phyloP scores from a whole-genome alignment of 2,329 filamentous ascomycete genomes.

The Arthrobotrys conoides region DNA sequence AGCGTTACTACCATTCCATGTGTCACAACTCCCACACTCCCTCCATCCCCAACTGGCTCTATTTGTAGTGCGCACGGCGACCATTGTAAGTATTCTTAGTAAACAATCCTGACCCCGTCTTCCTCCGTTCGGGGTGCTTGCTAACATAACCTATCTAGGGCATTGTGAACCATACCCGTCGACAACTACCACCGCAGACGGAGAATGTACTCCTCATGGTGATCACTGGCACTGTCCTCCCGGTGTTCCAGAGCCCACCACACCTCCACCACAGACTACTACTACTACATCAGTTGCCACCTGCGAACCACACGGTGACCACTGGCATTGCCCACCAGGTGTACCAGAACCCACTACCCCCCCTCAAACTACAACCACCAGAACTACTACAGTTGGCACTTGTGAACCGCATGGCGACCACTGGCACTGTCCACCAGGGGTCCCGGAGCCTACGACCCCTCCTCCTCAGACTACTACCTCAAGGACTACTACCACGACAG shows the following conservation, averaged over 20 bases:
- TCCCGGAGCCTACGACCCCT: constrained; percentile 13
- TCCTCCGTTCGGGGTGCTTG: background rate
- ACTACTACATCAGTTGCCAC: constrained; percentile 5
- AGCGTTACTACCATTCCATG: constrained; percentile 24
- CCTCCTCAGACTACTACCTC: constrained; percentile 1
- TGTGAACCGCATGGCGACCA: constrained; percentile 18
- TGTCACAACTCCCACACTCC: background rate
- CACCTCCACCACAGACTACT: background rate
- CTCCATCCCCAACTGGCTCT: constrained; percentile 20
- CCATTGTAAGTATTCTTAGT: constrained; percentile 13
- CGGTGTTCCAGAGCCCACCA: constrained; percentile 1
- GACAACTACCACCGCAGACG: constrained; percentile 2
- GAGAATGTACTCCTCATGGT: constrained; percentile 17
- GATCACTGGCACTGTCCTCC: constrained; percentile 22
- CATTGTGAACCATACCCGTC: constrained; percentile 21
- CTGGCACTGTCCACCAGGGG: constrained; percentile 19
- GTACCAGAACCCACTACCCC: constrained; percentile 12
- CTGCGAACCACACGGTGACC: constrained; percentile 11
- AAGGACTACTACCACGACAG: constrained; percentile 1
- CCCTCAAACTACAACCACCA: background rate
- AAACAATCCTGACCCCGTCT: too few species aligned
- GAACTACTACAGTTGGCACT: background rate
- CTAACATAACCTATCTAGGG: background rate
- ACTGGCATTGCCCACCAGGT: constrained; percentile 11
- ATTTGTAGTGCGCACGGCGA: constrained; percentile 17